A percentile compares a stretch with the other conserved stretches of the same genome.
These are phyloP conservation scores for Oryza nivara DNA, from an alignment of 176 grass and related monocot genomes.

Conservation along the genomic window DNA sequence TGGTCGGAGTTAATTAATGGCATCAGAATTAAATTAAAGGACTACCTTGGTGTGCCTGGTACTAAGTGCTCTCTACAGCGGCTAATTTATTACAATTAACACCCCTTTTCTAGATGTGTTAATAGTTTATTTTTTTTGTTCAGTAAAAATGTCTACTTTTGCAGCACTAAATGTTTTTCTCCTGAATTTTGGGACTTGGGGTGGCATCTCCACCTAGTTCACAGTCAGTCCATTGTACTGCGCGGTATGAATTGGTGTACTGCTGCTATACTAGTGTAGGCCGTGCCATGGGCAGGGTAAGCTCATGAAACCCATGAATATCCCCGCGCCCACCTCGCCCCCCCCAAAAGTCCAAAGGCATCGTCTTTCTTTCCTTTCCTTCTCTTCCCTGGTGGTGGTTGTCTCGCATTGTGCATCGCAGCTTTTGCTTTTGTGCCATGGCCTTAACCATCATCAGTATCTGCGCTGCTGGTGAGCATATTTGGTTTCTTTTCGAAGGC, in stretches of 20 bases:
- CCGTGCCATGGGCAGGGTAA: slow-evolving; percentile 23
- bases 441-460: slow-evolving; percentile 22
- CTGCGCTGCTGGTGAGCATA: slow-evolving; percentile 38
- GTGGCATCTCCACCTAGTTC: neutral
- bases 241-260: neutral
- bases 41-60: neutral
- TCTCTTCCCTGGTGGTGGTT: slow-evolving; percentile 25
- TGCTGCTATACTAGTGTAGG: neutral
- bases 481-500: slow-evolving; percentile 17
- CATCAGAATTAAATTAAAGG: slow-evolving; percentile 1
- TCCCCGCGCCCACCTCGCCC: slow-evolving; percentile 24
- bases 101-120: neutral
- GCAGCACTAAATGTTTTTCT: neutral
- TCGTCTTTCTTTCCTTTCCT: slow-evolving; percentile 19
- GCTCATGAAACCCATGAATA: slow-evolving; percentile 34
- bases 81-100: neutral
- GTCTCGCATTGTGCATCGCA: slow-evolving; percentile 31
- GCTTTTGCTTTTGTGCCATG: slow-evolving; percentile 43
- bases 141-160: neutral
- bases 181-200: neutral
- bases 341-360: slow-evolving; percentile 40
- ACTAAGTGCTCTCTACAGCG: neutral
- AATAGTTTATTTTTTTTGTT: neutral
- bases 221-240: slow-evolving; percentile 7
- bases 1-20: neutral